Evolutionary conservation across 139 green algal species (phyloP), one percentile per base, ranked within the genome.

Genomic region (Coelastrella sp.): DNA sequence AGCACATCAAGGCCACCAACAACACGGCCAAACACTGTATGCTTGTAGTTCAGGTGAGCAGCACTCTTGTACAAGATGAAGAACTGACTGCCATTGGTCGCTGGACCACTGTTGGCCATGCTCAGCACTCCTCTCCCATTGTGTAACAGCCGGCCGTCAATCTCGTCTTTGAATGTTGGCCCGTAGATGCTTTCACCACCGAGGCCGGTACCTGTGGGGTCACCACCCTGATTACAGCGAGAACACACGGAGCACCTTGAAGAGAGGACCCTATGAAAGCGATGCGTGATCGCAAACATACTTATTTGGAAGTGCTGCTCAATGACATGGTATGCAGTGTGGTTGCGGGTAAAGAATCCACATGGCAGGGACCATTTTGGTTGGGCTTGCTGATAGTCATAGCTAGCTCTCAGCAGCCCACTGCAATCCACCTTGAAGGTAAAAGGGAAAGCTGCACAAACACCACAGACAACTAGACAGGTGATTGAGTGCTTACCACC

Each of bases 211-310:
- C 96, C 97, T 3, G 96, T 98, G 19, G 97, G 97, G 79, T 99
- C 97, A 23, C 97, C 97, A 7, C 97, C 97, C 92, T 99, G 86
- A n/a, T n/a, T n/a, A n/a, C n/a, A n/a, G n/a, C n/a, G n/a, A n/a
- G n/a, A n/a, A n/a, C n/a, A n/a, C n/a, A n/a, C n/a, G n/a, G n/a
- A n/a, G n/a, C n/a, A n/a, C n/a, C n/a, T n/a, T n/a, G n/a, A n/a
- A n/a, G n/a, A n/a, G n/a, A n/a, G n/a, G n/a, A n/a, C n/a, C n/a
- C n/a, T n/a, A n/a, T n/a, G n/a, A n/a, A n/a, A n/a, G n/a, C n/a
- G n/a, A n/a, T n/a, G n/a, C n/a, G n/a, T n/a, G n/a, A n/a, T n/a
- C n/a, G n/a, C n/a, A n/a, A n/a, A n/a, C n/a, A n/a, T n/a, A n/a
- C n/a, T n/a, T n/a, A n/a, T n/a, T n/a, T n/a, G n/a, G n/a, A n/a